Base-by-base conservation (phyloP, 2,329 filamentous ascomycete species). In the Penicillium griseofulvum region DNA sequence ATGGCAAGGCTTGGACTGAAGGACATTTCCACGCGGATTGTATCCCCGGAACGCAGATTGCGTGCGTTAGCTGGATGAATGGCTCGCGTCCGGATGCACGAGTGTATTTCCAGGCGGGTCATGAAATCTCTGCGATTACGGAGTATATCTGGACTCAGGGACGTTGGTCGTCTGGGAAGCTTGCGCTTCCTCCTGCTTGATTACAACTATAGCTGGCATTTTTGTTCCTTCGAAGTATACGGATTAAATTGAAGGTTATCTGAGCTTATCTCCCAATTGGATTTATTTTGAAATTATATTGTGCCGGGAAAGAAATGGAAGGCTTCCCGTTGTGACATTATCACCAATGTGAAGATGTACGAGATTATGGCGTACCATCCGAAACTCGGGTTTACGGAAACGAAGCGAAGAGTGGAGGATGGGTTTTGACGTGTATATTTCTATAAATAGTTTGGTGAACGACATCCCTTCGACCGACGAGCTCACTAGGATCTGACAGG, bases 341-440 rank as follows among this genome's bases (percentile, higher is more conserved):
- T 65, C n/a, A 65, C 64, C 0, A 66, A 66, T 53, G 53, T 61
- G 34, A 65, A 62, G 19, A 67, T 66, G 65, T 55, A 56, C 36
- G 64, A 67, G 44, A 67, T 66, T 42, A 17, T 67, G 22, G 47
- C 12, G 11, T 48, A 64, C 9, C 65, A 67, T 55, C 19, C 12
- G 1, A 60, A 55, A 26, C 22, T 65, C 39, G 64, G 64, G 7
- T 66, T 67, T 54, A 16, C 19, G 10, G 64, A 66, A 39, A 60
- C 36, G 4, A 59, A 37, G 4, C 46, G 55, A 41, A 56, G 36
- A 36, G 51, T 53, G 14, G 64, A 67, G 50, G 57, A 60, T 49
- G 65, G 62, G 1, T 67, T 62, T 41, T 58, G 64, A 12, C 53
- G 65, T 19, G 56, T 64, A 6, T 66, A 63, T 39, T 64, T 64